These are phyloP conservation scores for Microbotryum scabiosae DNA, from an alignment of 1,284 basidiomycete genomes.

Conservation along the genomic window DNA sequence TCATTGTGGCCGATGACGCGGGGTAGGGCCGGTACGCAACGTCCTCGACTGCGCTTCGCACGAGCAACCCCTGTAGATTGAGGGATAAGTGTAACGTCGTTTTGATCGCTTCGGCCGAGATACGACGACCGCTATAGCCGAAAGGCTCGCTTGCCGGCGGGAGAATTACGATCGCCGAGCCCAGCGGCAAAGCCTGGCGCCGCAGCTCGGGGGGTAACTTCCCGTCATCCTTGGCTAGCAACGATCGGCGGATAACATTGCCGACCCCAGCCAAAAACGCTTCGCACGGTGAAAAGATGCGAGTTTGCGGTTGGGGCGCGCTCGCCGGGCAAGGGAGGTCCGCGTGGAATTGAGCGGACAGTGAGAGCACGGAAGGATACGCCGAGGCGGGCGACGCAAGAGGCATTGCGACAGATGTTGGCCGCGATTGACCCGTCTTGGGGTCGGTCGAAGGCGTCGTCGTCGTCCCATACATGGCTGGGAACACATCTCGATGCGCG, in stretches of 20 bases:
- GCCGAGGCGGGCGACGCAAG: background rate
- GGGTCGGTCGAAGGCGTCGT: background rate
- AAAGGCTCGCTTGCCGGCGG: conserved; percentile 1
- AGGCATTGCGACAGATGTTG: background rate
- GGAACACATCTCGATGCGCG: conserved; percentile 18
- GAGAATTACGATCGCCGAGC: conserved; percentile 1
- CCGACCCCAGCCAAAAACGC: background rate
- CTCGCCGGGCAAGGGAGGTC: background rate
- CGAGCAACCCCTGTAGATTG: no score
- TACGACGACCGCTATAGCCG: background rate
- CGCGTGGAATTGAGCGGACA: conserved; percentile 6
- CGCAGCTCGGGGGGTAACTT: background rate
- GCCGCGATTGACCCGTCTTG: no score
- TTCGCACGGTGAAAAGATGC: background rate
- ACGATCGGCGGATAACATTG: background rate
- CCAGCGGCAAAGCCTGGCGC: background rate
- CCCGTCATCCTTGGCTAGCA: background rate
- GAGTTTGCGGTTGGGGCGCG: background rate
- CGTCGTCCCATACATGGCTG: conserved; percentile 9
- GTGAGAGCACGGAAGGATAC: conserved; percentile 18
- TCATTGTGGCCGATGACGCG: background rate
- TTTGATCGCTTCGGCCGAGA: background rate
- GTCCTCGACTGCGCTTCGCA: no score
- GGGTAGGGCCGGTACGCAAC: background rate
- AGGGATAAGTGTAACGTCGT: background rate